Base-by-base conservation (phyloP, 768 basidiomycete genomes). In the Hortiboletus flavorubellus region DNA sequence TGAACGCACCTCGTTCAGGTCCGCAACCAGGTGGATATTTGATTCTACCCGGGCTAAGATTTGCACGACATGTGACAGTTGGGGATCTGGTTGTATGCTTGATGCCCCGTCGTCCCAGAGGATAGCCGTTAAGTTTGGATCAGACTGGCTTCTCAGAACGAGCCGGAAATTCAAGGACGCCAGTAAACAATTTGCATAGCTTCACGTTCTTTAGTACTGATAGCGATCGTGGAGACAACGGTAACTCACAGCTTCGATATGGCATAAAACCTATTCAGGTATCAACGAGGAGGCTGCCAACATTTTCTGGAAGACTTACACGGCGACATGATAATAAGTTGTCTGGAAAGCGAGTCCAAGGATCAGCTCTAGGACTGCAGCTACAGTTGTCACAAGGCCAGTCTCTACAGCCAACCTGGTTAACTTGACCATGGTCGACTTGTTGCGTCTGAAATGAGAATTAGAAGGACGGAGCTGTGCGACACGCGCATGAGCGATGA, bases 331-430 rank as follows among this genome's bases (percentile, higher is more conserved):
- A 37, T 60, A 59, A 21, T 47, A 8, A 0, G 39, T 12, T 0
- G 48, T 1, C 6, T 5, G 29, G 29, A 8, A 68, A 30, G 42
- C 43, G 2, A 53, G 6, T 4, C 48, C 59, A 8, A 68, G 44
- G 10, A 61, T 31, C 2, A 66, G 47, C 37, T 68, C 65, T 1
- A 61, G 16, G 14, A 66, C 46, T 0, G 59, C 58, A 1, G 67
- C 56, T 3, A 45, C 39, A 5, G 64, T 55, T 11, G 67, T 68
- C 10, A 67, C 45, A 12, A 61, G 50, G 3, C 67, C 67, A 0
- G 64, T 68, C 35, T 68, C 66, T 14, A 67, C 47, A n/a, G 64
- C 61, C 12, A 68, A 41, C 47, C 38, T 66, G 2, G 58, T 68
- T 7, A 66, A 35, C 29, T 52, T 58, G 40, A 39, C 29, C 8